phyloP scores from a whole-genome alignment of 75 land plant genomes.

The Sequoiadendron giganteum region DNA sequence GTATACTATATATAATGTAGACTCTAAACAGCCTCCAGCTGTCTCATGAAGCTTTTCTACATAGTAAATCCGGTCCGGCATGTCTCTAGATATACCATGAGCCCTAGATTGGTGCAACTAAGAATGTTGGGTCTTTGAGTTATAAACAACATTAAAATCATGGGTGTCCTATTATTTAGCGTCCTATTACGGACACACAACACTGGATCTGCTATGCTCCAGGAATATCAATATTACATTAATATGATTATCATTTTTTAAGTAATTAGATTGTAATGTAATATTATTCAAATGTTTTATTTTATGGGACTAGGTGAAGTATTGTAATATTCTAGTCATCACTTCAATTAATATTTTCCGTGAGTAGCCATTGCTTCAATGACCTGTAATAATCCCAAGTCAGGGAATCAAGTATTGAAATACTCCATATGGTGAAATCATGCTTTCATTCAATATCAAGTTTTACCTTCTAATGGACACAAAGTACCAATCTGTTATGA shows the following conservation, averaged over 20 bases:
- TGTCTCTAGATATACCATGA: too few species aligned
- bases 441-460: neutral
- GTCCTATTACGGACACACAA: too few species aligned
- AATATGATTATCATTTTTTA: neutral
- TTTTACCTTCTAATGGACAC: neutral
- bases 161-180: neutral
- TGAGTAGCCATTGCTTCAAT: neutral
- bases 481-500: neutral
- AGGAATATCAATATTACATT: neutral
- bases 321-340: neutral
- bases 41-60: too few species aligned
- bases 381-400: neutral
- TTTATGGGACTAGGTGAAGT: neutral
- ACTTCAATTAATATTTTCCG: neutral
- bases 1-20: neutral
- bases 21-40: too few species aligned
- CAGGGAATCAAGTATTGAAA: neutral
- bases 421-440: neutral
- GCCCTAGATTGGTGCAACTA: neutral
- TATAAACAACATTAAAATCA: neutral
- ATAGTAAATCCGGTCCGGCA: too few species aligned
- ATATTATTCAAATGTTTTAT: too few species aligned
- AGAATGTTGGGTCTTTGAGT: neutral
- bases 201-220: neutral
- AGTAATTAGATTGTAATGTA: neutral